Evolutionary conservation across 2,329 filamentous ascomycete species (phyloP), one percentile per base, ranked within the genome.

Genomic region (Cladophialophora chaetospira): DNA sequence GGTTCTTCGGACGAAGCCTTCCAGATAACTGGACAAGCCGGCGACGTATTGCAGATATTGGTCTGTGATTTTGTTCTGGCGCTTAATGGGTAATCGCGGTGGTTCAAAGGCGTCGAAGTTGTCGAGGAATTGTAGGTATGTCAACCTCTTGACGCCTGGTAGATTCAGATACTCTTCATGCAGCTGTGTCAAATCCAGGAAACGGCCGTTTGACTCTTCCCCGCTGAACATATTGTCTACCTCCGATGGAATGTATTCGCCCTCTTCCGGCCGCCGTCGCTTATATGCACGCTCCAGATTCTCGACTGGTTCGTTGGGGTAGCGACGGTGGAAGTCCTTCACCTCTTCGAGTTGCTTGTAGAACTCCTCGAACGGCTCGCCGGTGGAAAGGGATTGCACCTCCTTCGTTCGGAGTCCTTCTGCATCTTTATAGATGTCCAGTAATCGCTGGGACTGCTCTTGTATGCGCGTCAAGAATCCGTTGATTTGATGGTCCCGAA

Each of bases 281-380:
- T 91, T 91, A 78, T 99, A 99, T 31, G 92, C 89, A 65, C 88
- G 85, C 75, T 99, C 95, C 11, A 96, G 85, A 67, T 97, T 97
- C 73, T 99, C 94, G 45, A 96, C 89, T 26, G 89, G 91, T 71
- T 97, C 91, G 74, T 96, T 95, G 1, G 93, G 93, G 69, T 99
- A 97, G 66, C 88, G 85, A 57, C 87, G 84, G 73, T 99, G 92
- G 70, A 96, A 95, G 45, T 89, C 86, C 68, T 91, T 94, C 68
- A 96, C 88, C 23, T 87, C 84, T 55, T 83, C 79, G 13, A 96
- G 77, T 68, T 96, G 89, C 64, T 87, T 89, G 78, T 96, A 93
- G 74, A 99, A 99, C 62, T 92, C 87, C 40, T 91, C 89, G 71
- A 97, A 91, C 0, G 90, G 85, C 66, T 97, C 93, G 63, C 90